Evolutionary conservation across 1,284 basidiomycete genomes (phyloP).

Genomic region (Crucibulum parvulum): DNA sequence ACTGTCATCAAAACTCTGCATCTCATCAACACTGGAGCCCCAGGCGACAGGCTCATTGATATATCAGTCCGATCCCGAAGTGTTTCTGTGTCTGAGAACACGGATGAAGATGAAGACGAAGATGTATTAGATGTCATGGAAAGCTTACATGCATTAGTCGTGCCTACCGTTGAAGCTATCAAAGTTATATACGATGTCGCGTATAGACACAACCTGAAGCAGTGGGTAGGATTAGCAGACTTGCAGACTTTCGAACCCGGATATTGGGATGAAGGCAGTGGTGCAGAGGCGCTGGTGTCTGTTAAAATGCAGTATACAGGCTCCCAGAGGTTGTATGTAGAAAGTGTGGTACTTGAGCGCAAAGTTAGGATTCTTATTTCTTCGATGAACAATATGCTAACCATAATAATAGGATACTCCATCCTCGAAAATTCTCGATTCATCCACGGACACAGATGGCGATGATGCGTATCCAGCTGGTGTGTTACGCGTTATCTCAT

Average conservation of each 20-base stretch:
- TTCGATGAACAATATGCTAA: not conserved
- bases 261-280: conserved; percentile 57
- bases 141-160: conserved; percentile 63
- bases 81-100: conserved; percentile 21
- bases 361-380: conserved; percentile 43
- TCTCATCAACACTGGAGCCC: conserved; percentile 62
- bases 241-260: conserved; percentile 61
- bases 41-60: conserved; percentile 75
- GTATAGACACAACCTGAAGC: conserved; percentile 49
- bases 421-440: conserved; percentile 52
- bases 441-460: conserved; percentile 41
- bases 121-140: conserved; percentile 57
- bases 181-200: conserved; percentile 52
- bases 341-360: conserved; percentile 51
- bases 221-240: conserved; percentile 55
- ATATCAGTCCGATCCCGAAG: conserved; percentile 72
- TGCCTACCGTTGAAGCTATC: conserved; percentile 66
- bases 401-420: conserved; percentile 47
- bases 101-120: conserved; percentile 15
- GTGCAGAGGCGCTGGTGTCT: conserved; percentile 62
- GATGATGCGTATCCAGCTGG: conserved; percentile 50
- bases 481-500: conserved; percentile 20
- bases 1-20: conserved; percentile 64
- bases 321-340: conserved; percentile 61
- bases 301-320: conserved; percentile 58